Base-by-base conservation (phyloP, 208 protist species). In the Spongospora subterranea region DNA sequence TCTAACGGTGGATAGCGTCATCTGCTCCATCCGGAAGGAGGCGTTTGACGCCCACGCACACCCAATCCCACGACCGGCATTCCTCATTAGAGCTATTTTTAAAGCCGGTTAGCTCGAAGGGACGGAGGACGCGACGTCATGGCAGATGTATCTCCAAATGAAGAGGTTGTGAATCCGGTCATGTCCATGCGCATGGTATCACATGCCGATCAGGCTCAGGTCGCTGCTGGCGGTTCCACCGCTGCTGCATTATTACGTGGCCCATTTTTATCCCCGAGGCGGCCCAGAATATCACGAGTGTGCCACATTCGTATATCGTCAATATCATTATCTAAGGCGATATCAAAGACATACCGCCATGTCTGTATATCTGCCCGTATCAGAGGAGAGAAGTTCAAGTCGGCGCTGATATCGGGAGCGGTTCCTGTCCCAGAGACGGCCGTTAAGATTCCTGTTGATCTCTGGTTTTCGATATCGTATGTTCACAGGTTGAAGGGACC, bases 401-500 rank as follows among this genome's bases (percentile, higher is more conserved):
- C n/a, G 35, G 11, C 35, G 6, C 71, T 82, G n/a, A 35, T 43
- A n/a, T 82, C 71, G 6, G 71, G 35, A n/a, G 17, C 71, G 17
- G 13, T 82, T 43, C 71, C 71, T 13, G 71, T 43, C n/a, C 71
- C 71, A 45, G n/a, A 82, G 6, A n/a, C n/a, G 17, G 6, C 71
- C 13, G 71, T 20, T 6, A n/a, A 6, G 6, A 35, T 82, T 20
- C 71, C 71, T 20, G 6, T 82, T 20, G 71, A 82, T 43, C n/a
- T 82, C 6, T 82, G 71, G 71, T 82, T 82, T 43, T 82, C 17
- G 6, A 39, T 82, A 82, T 6, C 71, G 71, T 82, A 82, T 82
- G 13, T 82, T 6, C 71, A 82, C 40, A 6, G 71, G 6, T 82
- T 82, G n/a, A 82, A 82, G 71, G 71, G 71, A 20, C 35, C n/a